Conservation (phyloP, 345 rosid species). For the Euphorbia peplus region DNA sequence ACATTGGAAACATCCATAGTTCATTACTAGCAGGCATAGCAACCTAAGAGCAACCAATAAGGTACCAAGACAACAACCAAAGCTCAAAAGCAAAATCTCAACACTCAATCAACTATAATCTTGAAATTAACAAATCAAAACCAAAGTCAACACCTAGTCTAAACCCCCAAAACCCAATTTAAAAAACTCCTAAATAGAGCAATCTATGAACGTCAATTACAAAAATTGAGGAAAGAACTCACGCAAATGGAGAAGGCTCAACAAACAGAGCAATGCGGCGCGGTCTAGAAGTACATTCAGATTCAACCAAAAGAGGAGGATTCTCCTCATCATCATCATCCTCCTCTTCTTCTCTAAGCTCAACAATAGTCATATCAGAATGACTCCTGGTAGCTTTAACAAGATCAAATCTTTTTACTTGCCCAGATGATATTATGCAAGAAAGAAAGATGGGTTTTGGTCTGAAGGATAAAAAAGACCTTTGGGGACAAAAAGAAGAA, state of each 20-base stretch:
- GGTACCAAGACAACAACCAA: not conserved
- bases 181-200: no score
- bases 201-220: no score
- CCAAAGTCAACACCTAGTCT: slow-evolving; percentile 8
- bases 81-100: not conserved
- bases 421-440: slow-evolving; percentile 16
- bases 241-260: slow-evolving; percentile 99
- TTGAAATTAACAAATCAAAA: slow-evolving; percentile 7
- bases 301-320: slow-evolving; percentile 49
- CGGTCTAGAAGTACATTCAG: slow-evolving; percentile 51
- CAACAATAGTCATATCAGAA: slow-evolving; percentile 47
- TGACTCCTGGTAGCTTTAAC: slow-evolving; percentile 13
- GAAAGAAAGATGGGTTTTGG: slow-evolving; percentile 35
- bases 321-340: slow-evolving; percentile 54
- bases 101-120: not conserved
- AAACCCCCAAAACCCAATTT: no score
- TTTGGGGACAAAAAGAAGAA: no score
- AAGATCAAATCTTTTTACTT: slow-evolving; percentile 15
- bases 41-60: slow-evolving; percentile 8
- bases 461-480: no score
- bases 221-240: slow-evolving; percentile 29
- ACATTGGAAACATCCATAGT: no score
- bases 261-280: slow-evolving; percentile 91
- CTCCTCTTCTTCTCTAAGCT: slow-evolving; percentile 45
- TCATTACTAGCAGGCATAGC: no score